Base-by-base conservation (phyloP, 2,329 filamentous ascomycete genomes). In the Scopulariopsis brevicaulis region DNA sequence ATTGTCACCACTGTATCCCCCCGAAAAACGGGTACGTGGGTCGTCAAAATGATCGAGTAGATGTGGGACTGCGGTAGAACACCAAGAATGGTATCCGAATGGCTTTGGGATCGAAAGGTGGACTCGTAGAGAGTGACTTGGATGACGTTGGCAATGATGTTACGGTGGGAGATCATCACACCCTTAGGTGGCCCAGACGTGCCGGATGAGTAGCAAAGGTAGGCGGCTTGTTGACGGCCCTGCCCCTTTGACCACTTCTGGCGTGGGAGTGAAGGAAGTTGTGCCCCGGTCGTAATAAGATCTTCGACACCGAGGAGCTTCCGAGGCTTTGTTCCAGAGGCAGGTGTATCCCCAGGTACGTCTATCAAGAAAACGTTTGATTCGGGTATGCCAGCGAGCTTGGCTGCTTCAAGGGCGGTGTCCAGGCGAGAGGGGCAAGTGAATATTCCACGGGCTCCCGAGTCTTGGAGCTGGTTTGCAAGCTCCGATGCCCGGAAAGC, bases 171-270 rank as follows among this genome's bases (percentile, higher is more conserved):
- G 60, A 93, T 89, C 84, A 89, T 90, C 57, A 92, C 89, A 53
- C 87, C 89, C 85, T 91, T 90, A 82, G 89, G 89, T 43, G 91
- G 72, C 3, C 89, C 89, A 12, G 87, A 91, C 1, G 89, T 93
- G 22, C 89, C 89, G 67, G 85, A 89, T 0, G 86, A 90, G 68
- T 90, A 92, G 72, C 87, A 91, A 51, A 95, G 75, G 66, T 89
- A 93, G 0, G 89, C 86, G 4, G 83, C 83, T 64, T 86, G 84
- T 57, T 82, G 81, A 40, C 80, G 79, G 2, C 84, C 86, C 63
- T 89, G 83, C 0, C 87, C 86, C 60, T 77, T 77, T 52, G 71
- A 65, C 85, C 85, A 89, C 37, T 75, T 75, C 65, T 87, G 67
- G 4, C 76, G 71, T 59, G 81, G 76, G 25, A 87, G 68, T 20